phyloP scores from a whole-genome alignment of 169 alveolate species.

The Amoebophrya sp. region DNA sequence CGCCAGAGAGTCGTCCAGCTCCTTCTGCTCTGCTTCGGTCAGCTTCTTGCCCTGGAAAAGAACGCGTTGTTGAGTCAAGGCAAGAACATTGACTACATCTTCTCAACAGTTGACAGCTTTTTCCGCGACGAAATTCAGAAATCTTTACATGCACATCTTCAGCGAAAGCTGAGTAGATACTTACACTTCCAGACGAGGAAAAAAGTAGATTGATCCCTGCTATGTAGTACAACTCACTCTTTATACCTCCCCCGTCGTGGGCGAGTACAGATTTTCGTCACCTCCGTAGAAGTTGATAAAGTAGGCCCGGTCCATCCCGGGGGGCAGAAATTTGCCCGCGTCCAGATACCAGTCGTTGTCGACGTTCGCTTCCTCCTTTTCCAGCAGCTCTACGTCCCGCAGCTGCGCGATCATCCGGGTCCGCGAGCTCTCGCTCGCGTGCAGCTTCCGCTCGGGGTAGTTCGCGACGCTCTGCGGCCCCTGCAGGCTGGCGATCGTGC shows the following conservation, averaged over 20 bases:
- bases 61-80: too few relatives aligned
- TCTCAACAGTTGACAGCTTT: too few relatives aligned
- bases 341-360: background rate
- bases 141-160: too few relatives aligned
- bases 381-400: background rate
- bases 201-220: too few relatives aligned
- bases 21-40: conserved; percentile 1
- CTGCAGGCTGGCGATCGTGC: background rate
- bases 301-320: background rate
- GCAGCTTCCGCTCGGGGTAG: background rate
- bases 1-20: background rate
- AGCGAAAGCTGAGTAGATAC: too few relatives aligned
- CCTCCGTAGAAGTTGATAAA: background rate
- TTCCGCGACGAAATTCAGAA: too few relatives aligned
- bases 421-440: background rate
- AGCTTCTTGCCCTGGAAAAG: conserved; percentile 17
- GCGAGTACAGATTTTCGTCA: too few relatives aligned
- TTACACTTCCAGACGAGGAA: too few relatives aligned
- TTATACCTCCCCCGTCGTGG: too few relatives aligned
- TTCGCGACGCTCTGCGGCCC: background rate
- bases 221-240: too few relatives aligned
- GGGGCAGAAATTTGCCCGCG: background rate
- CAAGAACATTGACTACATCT: too few relatives aligned
- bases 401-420: background rate
- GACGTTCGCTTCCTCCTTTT: background rate